phyloP scores from a whole-genome alignment of 1,284 basidiomycete genomes.

The Leccinum huronense region DNA sequence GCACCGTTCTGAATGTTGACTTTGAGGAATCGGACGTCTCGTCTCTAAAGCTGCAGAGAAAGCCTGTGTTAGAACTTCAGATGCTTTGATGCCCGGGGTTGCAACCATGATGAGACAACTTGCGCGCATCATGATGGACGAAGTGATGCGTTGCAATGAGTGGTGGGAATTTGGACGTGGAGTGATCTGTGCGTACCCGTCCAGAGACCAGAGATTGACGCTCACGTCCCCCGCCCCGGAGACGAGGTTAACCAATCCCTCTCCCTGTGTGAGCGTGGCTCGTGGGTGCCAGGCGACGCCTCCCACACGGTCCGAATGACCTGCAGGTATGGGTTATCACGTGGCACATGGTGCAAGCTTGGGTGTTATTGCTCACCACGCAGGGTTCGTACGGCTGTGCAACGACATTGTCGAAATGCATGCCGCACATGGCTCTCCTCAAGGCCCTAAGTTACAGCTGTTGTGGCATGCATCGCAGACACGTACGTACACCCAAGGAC shows the following conservation, averaged over 20 bases:
- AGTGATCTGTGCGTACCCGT: slow-evolving; percentile 51
- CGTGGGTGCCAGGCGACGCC: slow-evolving; percentile 98
- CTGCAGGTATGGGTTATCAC: slow-evolving; percentile 39
- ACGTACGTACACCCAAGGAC: too few relatives aligned
- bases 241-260: slow-evolving; percentile 77
- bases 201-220: slow-evolving; percentile 88
- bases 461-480: too few relatives aligned
- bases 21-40: slow-evolving; percentile 65
- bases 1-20: slow-evolving; percentile 71
- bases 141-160: slow-evolving; percentile 48
- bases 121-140: too few relatives aligned
- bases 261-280: slow-evolving; percentile 79
- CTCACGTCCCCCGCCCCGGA: slow-evolving; percentile 88
- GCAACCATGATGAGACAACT: slow-evolving; percentile 54
- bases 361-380: slow-evolving; percentile 50
- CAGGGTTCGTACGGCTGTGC: slow-evolving; percentile 72
- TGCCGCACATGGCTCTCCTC: too few relatives aligned
- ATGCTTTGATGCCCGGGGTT: slow-evolving; percentile 61
- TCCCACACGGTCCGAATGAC: slow-evolving; percentile 89
- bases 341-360: not conserved
- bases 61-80: slow-evolving; percentile 47
- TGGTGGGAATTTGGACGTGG: slow-evolving; percentile 29
- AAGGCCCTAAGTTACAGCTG: too few relatives aligned
- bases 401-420: too few relatives aligned
- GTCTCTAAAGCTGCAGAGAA: slow-evolving; percentile 59